Conservation (phyloP, 805 yeast genomes). For the Candida ficus region DNA sequence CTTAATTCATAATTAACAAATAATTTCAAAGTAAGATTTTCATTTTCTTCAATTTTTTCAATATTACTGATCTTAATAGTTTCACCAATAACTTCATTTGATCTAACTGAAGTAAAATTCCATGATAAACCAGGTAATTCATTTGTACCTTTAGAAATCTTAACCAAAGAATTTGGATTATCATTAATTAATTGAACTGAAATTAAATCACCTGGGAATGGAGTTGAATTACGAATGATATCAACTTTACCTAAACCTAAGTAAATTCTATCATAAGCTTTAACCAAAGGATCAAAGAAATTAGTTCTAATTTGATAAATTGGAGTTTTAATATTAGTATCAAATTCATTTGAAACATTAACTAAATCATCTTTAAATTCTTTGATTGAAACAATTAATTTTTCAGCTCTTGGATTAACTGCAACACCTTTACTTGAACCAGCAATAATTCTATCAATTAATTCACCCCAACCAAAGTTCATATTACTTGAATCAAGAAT, state of each 20-base stretch:
- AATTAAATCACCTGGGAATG: constrained; percentile 25
- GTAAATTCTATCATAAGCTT: constrained; percentile 55
- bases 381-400: constrained; percentile 62
- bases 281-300: constrained; percentile 58
- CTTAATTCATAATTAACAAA: constrained; percentile 58
- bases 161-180: constrained; percentile 44
- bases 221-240: constrained; percentile 24
- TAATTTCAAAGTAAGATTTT: constrained; percentile 47
- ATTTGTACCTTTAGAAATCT: constrained; percentile 66
- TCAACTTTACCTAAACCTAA: constrained; percentile 49
- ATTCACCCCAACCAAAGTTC: constrained; percentile 86
- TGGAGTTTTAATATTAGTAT: constrained; percentile 39
- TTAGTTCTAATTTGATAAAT: constrained; percentile 62
- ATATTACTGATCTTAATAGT: constrained; percentile 59
- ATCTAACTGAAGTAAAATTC: constrained; percentile 69
- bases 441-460: constrained; percentile 68
- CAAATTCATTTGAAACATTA: constrained; percentile 28
- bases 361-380: constrained; percentile 53
- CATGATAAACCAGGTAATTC: constrained; percentile 47
- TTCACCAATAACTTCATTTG: constrained; percentile 72
- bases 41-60: constrained; percentile 43
- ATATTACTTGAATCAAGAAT: constrained; percentile 31
- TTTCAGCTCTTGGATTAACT: constrained; percentile 75
- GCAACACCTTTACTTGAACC: constrained; percentile 77
- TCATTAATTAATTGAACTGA: constrained; percentile 48